phyloP scores from a whole-genome alignment of 306 rosid genomes.

The Delonix regia region DNA sequence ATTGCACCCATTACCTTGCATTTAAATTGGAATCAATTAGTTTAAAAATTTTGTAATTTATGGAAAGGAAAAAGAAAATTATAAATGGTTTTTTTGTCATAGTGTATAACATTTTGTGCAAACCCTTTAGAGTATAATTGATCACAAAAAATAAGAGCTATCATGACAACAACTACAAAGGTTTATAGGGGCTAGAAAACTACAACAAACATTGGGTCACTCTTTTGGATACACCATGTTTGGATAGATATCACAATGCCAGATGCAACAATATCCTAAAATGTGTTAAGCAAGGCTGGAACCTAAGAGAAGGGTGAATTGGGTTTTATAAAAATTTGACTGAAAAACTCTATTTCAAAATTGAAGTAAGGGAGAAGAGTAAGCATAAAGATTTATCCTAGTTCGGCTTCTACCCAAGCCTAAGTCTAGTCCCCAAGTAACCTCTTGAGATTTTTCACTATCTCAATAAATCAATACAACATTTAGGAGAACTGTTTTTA shows the following conservation, averaged over 20 bases:
- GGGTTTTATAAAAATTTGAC: too few species aligned
- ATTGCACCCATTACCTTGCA: constrained; percentile 53
- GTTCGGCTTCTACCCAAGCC: too few species aligned
- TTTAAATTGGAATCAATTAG: background rate
- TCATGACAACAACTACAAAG: constrained; percentile 50
- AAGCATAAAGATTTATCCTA: too few species aligned
- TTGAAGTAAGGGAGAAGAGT: too few species aligned
- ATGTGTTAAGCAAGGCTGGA: too few species aligned
- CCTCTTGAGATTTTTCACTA: too few species aligned
- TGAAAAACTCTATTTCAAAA: too few species aligned
- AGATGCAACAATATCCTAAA: constrained; percentile 61
- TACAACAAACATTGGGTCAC: constrained; percentile 58
- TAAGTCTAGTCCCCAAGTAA: too few species aligned
- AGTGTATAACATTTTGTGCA: background rate
- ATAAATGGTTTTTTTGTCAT: background rate
- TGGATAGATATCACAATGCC: constrained; percentile 58
- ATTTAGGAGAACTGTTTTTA: too few species aligned
- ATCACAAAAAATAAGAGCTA: constrained; percentile 46
- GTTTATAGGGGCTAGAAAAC: constrained; percentile 61
- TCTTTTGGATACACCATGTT: constrained; percentile 77
- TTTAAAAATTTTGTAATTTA: background rate
- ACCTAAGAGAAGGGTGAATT: too few species aligned
- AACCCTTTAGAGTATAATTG: constrained; percentile 54
- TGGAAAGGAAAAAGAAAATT: background rate
- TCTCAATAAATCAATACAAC: too few species aligned